Base-by-base conservation (phyloP, 371 early-diverging fungal genomes). In the Furculomyces boomerangus region DNA sequence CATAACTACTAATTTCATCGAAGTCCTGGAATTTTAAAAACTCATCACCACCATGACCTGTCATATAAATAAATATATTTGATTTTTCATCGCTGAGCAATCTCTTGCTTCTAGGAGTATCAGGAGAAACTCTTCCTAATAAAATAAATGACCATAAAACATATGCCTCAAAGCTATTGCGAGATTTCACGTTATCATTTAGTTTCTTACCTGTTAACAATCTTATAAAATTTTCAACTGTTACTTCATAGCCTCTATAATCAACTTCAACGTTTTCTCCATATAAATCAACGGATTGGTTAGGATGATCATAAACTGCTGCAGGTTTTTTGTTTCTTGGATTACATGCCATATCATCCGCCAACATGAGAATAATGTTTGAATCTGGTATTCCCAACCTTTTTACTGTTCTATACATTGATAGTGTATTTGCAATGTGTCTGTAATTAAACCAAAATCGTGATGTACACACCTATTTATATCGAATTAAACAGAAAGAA, bases 361-460 rank as follows among this genome's bases (percentile, higher is more conserved):
- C 91, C 1, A 96, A 79, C 95, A 96, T 93, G 32, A 96, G 78
- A 54, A 96, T 88, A 62, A 96, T 94, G 70, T 93, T 89, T 26
- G 89, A 88, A 68, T 96, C 97, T 0, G 97, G 95, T 57, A 94
- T 94, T 22, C 97, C 97, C 26, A 96, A 75, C 40, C 95, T 77
- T 63, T 96, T 96, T n/a, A 96, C 93, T 7, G 94, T 94, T 26
- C 91, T 83, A 67, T 91, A 90, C 75, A 96, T 88, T 22, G 93
- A 89, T 22, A 96, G 72, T 2, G 93, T 86, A 68, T 94, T 93
- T 63, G 95, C 90, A 28, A 93, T 84, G 70, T 96, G 97, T 0
- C 96, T 74, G 65, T 88, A 89, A 66, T 90, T 88, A 75, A 94
- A 93, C 97, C 97, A 96, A 66, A 90, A 96, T 14, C 95, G 79